Evolutionary conservation across 495 filamentous ascomycete genomes (phyloP), one percentile per base, ranked within the genome.

Genomic region (Penicillium coprophilum): DNA sequence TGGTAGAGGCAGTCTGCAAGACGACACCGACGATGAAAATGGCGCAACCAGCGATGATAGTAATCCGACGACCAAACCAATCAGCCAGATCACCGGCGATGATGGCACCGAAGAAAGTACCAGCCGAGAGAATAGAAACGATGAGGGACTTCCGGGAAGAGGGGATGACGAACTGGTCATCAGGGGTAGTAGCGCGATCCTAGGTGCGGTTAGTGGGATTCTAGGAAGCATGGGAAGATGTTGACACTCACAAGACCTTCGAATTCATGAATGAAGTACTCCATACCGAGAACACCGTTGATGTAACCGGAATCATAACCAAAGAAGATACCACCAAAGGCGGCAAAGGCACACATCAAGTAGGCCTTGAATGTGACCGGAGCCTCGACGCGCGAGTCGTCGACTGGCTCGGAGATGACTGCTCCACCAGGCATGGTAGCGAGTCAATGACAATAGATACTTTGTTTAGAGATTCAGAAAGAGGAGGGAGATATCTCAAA

Each of bases 61-160:
- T 89, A 41, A 75, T 80, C 34, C 85, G 83, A 67, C 87, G 85
- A 60, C 87, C 87, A 44, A 85, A 77, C 70, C 72, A 79, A 61
- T 91, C 87, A 52, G 87, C 86, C 34, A 89, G 56, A 59, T 87
- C 83, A 73, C 85, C 87, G 27, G 84, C 86, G 46, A 88, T 78
- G 52, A 91, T 66, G 54, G 87, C 85, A 59, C 87, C 87, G 58
- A 89, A 86, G 80, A 91, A 90, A 55, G 87, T 90, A 63, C 87
- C 87, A 61, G 78, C 80, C 27, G 87, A 90, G 20, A 90, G 80
- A 61, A 91, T 88, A 27, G 87, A 88, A 59, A 84, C 84, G 62
- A 88, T 88, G 30, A 90, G 77, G 6, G 84, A 85, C 60, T 82
- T 80, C 40, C 73, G 70, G 45, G 67, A 77, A 11, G 78, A 71